phyloP scores from a whole-genome alignment of 106 monocot species.

The Dioscorea dumetorum region DNA sequence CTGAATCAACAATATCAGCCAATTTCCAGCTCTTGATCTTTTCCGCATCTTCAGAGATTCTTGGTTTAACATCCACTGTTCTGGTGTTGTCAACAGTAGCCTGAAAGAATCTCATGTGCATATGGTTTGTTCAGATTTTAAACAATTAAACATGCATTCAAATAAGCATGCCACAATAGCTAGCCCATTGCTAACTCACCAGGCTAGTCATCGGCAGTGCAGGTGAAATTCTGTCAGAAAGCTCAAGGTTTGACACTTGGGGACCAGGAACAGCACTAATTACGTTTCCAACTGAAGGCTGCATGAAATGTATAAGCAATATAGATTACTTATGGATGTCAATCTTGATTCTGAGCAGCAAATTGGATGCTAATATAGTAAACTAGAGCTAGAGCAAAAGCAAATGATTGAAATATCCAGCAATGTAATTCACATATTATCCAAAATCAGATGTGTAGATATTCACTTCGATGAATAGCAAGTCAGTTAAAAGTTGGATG shows the following conservation, averaged over 20 bases:
- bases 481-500: too few species aligned
- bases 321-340: too few species aligned
- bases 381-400: too few species aligned
- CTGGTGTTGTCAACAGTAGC: slow-evolving; percentile 53
- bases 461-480: too few species aligned
- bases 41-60: slow-evolving; percentile 76
- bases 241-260: slow-evolving; percentile 33
- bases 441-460: too few species aligned
- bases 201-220: slow-evolving; percentile 44
- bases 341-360: too few species aligned
- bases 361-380: too few species aligned
- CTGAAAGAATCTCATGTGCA: slow-evolving; percentile 22
- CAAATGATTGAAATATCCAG: too few species aligned
- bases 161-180: too few species aligned
- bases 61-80: slow-evolving; percentile 67
- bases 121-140: too few species aligned
- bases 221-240: slow-evolving; percentile 52
- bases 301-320: slow-evolving; percentile 17
- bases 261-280: slow-evolving; percentile 53
- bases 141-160: not conserved
- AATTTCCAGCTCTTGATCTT: slow-evolving; percentile 88
- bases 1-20: slow-evolving; percentile 72
- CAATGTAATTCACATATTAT: too few species aligned
- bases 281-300: slow-evolving; percentile 55
- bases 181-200: slow-evolving; percentile 21